Evolutionary conservation across 495 filamentous ascomycete genomes (phyloP).

Genomic region (Talaromyces wortmannii): DNA sequence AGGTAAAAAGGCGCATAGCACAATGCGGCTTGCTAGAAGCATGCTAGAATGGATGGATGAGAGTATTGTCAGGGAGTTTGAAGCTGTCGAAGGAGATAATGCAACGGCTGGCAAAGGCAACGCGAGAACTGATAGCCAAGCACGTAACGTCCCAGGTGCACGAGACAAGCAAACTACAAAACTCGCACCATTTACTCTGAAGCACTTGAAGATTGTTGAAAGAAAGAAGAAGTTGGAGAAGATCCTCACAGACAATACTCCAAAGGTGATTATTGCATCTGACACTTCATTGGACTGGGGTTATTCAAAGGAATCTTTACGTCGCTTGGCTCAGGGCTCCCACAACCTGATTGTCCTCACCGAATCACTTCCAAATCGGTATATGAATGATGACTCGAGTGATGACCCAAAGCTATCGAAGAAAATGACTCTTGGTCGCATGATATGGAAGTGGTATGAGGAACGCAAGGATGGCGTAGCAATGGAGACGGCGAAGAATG

Average conservation of each 20-base stretch:
- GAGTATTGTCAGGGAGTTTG: conserved; percentile 82
- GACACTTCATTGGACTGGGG: conserved; percentile 91
- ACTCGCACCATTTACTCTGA: conserved; percentile 83
- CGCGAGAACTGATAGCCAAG: conserved; percentile 26
- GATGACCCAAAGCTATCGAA: conserved; percentile 24
- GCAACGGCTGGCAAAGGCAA: conserved; percentile 36
- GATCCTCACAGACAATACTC: conserved; percentile 39
- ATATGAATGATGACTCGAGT: conserved; percentile 21
- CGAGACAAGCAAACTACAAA: conserved; percentile 32
- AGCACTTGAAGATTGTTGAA: conserved; percentile 74
- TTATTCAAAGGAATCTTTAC: conserved; percentile 83
- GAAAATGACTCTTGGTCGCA: conserved; percentile 41
- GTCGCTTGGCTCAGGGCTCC: conserved; percentile 61
- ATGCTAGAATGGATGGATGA: conserved; percentile 99
- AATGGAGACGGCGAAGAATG: conserved; percentile 46
- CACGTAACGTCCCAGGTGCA: conserved; percentile 17
- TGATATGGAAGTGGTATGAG: conserved; percentile 69
- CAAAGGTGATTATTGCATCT: conserved; percentile 83
- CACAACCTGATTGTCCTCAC: conserved; percentile 83
- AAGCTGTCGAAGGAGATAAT: conserved; percentile 57
- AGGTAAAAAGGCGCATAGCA: conserved; percentile 69
- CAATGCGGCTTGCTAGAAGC: conserved; percentile 81
- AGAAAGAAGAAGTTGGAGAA: conserved; percentile 65
- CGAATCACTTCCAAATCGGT: conserved; percentile 48
- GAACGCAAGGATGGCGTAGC: conserved; percentile 58